Evolutionary conservation across 1,284 basidiomycete species (phyloP).

Genomic region (Fistulinella cinereoalba): DNA sequence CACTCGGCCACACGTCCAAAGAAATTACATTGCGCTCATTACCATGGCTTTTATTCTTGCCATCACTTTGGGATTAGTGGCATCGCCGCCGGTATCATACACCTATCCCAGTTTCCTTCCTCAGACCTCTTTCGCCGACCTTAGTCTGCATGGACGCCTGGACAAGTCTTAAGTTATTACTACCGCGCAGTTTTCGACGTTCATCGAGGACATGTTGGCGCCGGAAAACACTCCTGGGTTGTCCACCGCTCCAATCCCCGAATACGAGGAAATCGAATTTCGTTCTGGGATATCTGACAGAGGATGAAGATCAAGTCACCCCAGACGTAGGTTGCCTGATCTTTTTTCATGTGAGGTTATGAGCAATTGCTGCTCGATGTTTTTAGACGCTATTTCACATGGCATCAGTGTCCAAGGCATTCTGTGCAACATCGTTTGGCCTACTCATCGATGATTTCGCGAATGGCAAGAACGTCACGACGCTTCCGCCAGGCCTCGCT

Average conservation of each 20-base stretch:
- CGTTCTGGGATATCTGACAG: slow-evolving; percentile 22
- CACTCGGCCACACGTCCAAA: too few species aligned
- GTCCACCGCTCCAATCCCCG: slow-evolving; percentile 19
- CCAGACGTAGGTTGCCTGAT: slow-evolving; percentile 19
- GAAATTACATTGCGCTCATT: too few species aligned
- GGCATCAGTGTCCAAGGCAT: slow-evolving; percentile 36
- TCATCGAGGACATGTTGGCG: slow-evolving; percentile 18
- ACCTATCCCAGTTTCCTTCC: too few species aligned
- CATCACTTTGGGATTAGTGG: too few species aligned
- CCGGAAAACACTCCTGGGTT: slow-evolving; percentile 23
- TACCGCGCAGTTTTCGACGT: too few species aligned
- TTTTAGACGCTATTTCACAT: slow-evolving; percentile 39
- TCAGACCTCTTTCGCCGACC: too few species aligned
- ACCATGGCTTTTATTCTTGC: too few species aligned
- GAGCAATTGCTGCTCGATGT: neutral
- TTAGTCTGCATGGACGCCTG: too few species aligned
- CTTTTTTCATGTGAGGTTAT: too few species aligned
- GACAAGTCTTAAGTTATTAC: too few species aligned
- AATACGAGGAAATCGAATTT: slow-evolving; percentile 18
- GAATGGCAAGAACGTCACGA: slow-evolving; percentile 34
- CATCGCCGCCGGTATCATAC: too few species aligned
- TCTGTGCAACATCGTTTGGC: slow-evolving; percentile 39
- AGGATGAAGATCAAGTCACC: slow-evolving; percentile 21
- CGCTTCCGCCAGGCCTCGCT: slow-evolving; percentile 29
- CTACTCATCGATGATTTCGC: slow-evolving; percentile 41